Evolutionary conservation across 768 basidiomycete genomes (phyloP).

Genomic region (Phaffia tasmanica): DNA sequence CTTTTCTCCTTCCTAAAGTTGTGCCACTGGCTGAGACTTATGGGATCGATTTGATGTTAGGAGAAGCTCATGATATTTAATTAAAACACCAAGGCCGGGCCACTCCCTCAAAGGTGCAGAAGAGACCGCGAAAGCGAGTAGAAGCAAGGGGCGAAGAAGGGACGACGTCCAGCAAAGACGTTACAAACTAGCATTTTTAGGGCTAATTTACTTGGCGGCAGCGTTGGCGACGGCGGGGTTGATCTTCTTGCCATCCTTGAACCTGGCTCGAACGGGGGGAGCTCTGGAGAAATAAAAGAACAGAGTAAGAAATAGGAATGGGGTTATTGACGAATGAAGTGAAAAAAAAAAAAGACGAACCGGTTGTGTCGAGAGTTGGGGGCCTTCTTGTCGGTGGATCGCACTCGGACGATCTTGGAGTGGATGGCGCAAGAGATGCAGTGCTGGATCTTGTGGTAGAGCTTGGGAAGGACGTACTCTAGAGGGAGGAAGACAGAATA

Average conservation of each 20-base stretch:
- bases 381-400: conserved; percentile 83
- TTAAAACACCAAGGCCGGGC: too few species aligned
- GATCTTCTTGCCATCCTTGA: conserved; percentile 59
- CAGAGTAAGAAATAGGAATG: too few species aligned
- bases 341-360: too few species aligned
- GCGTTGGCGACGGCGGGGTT: conserved; percentile 91
- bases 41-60: too few species aligned
- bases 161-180: not conserved
- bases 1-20: too few species aligned
- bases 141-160: too few species aligned
- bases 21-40: too few species aligned
- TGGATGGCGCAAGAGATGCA: conserved; percentile 99
- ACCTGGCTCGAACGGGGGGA: conserved; percentile 87
- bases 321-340: too few species aligned
- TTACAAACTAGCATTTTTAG: not conserved
- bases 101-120: too few species aligned
- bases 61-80: too few species aligned
- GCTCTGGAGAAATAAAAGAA: conserved; percentile 42
- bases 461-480: conserved; percentile 94
- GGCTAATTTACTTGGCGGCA: conserved; percentile 43
- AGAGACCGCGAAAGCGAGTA: too few species aligned
- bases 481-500: conserved; percentile 9
- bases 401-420: conserved; percentile 97
- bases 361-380: conserved; percentile 52
- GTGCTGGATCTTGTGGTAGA: conserved; percentile 98